Evolutionary conservation across 106 monocot genomes (phyloP).

Genomic region (Dendrobium nobile): DNA sequence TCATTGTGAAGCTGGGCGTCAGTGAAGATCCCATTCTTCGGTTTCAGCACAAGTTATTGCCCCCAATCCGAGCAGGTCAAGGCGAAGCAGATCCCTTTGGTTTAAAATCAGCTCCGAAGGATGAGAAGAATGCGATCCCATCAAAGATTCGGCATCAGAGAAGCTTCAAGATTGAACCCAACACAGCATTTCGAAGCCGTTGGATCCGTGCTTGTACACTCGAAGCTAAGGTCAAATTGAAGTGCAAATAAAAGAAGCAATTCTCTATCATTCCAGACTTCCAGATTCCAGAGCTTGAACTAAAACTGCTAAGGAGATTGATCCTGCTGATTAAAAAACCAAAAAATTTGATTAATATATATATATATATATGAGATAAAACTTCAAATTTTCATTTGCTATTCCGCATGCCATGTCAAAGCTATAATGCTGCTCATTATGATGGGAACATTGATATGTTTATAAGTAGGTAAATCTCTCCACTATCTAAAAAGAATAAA

Average conservation of each 20-base stretch:
- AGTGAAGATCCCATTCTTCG: conserved; percentile 24
- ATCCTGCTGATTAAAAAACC: too few relatives aligned
- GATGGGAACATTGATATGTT: too few relatives aligned
- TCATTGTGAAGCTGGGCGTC: conserved; percentile 69
- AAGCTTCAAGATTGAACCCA: conserved; percentile 21
- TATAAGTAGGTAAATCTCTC: too few relatives aligned
- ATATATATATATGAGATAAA: too few relatives aligned
- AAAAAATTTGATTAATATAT: too few relatives aligned
- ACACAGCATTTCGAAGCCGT: background rate
- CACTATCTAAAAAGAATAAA: too few relatives aligned
- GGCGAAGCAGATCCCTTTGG: conserved; percentile 13
- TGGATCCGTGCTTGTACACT: background rate
- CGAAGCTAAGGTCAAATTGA: background rate
- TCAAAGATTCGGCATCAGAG: conserved; percentile 31
- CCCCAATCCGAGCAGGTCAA: conserved; percentile 12
- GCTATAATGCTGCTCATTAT: too few relatives aligned
- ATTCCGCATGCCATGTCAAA: too few relatives aligned
- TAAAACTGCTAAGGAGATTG: too few relatives aligned
- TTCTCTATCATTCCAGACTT: background rate
- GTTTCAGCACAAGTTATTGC: conserved; percentile 35
- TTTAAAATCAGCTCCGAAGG: conserved; percentile 9
- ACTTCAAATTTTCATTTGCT: too few relatives aligned
- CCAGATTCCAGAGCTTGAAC: background rate
- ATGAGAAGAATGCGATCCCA: conserved; percentile 18
- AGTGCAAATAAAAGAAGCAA: background rate